Evolutionary conservation across 1,284 basidiomycete genomes (phyloP), one percentile per base, ranked within the genome.

Genomic region (Vanrija sp.): DNA sequence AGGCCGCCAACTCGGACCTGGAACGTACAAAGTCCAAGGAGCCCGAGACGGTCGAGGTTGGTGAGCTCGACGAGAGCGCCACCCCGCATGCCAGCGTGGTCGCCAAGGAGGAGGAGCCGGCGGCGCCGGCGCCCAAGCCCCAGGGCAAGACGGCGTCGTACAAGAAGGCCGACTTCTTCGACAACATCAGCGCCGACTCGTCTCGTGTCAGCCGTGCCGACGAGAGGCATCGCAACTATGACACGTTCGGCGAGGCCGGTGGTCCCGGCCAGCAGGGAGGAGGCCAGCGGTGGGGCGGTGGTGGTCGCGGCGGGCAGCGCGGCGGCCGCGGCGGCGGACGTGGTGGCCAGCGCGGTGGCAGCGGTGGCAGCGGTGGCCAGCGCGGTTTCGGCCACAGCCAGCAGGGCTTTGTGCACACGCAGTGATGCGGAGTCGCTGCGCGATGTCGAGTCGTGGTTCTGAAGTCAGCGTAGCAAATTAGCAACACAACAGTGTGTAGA

Each of bases 231-330:
- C 61, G 72, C 47, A 74, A 74, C 53, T 59, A 61, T 24, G 72
- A 74, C 51, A 74, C 72, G 3, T 74, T 74, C 44, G 72, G 72
- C 6, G 72, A 72, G 49, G 68, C 69, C 6, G 70, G 69, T 16
- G 70, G 65, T 8, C 41, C 48, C 12, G 59, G 52, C 6, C 41
- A 14, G 10, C 47, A 39, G 5, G 48, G 48, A 14, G 49, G 53
- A 4, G 47, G 53, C n/a, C 55, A 50, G 5, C 44, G 52, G 3
- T 42, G 42, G 22, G 45, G 48, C 14, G 54, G 56, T 18, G 58
- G 55, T 25, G 44, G 51, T 10, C 22, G 41, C 23, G 35, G 57
- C 3, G 50, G 61, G 8, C 24, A 36, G 4, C 45, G 53, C 9
- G 60, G 61, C 10, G 56, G 61, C 8, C 47, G 58, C 41, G 57